Percentiles rank a stretch among this genome's conserved stretches.
phyloP scores from a whole-genome alignment of 345 rosid species.

The Ricinus communis region DNA sequence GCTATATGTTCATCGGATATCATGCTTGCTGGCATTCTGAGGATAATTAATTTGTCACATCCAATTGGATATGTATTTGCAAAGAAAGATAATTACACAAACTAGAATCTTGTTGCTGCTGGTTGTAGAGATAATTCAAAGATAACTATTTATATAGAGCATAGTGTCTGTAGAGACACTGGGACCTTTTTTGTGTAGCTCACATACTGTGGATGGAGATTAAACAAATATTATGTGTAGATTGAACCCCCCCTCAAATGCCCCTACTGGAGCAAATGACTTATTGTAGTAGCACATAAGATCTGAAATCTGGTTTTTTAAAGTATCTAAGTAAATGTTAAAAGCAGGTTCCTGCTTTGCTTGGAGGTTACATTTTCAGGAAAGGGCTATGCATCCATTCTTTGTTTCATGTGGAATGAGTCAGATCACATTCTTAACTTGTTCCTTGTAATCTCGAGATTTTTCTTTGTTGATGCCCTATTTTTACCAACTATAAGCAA shows the following conservation, averaged over 20 bases:
- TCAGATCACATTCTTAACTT: neutral
- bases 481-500: neutral
- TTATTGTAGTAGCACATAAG: neutral
- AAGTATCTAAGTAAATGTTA: neutral
- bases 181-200: neutral
- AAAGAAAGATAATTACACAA: neutral
- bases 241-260: neutral
- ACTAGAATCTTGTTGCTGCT: neutral
- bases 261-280: neutral
- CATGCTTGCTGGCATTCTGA: neutral
- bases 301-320: neutral
- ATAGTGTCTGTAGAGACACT: neutral
- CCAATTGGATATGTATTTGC: neutral
- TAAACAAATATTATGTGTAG: neutral
- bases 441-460: neutral
- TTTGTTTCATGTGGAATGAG: neutral
- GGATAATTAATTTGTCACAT: neutral
- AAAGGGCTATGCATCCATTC: neutral
- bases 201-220: neutral
- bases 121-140: neutral
- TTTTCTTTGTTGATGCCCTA: neutral
- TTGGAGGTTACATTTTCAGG: neutral
- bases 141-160: neutral
- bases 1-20: neutral
- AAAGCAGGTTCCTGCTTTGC: neutral